phyloP scores from a whole-genome alignment of 2,329 filamentous ascomycete genomes.

The Cytospora chrysosperma region DNA sequence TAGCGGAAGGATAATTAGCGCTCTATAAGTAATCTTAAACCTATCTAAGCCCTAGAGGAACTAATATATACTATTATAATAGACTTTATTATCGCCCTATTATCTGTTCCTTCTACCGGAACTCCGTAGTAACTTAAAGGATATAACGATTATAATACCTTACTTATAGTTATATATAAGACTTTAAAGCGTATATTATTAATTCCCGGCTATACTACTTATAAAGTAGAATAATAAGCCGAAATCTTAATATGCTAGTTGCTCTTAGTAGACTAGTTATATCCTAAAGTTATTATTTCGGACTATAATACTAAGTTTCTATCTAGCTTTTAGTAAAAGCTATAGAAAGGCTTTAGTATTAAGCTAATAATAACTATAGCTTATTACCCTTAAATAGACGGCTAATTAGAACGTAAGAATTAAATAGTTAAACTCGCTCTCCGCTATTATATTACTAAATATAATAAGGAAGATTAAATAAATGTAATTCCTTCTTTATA shows the following conservation, averaged over 20 bases:
- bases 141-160: too few relatives aligned
- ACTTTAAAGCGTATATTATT: too few relatives aligned
- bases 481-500: too few relatives aligned
- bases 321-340: background rate
- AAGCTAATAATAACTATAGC: background rate
- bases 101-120: background rate
- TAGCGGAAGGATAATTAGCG: background rate
- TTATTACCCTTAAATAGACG: background rate
- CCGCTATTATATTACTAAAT: background rate
- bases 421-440: background rate
- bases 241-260: background rate
- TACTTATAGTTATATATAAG: too few relatives aligned
- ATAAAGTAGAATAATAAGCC: background rate
- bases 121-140: too few relatives aligned
- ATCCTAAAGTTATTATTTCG: background rate
- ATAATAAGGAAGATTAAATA: background rate
- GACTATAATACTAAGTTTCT: background rate
- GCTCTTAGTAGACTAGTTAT: background rate
- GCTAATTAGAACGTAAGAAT: background rate
- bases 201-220: background rate
- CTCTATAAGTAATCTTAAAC: background rate
- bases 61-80: slow-evolving; percentile 2
- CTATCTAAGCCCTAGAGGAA: background rate
- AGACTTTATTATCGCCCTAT: background rate
- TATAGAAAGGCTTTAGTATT: background rate